Percentiles rank a stretch among this genome's conserved stretches.
phyloP scores from a whole-genome alignment of 768 basidiomycete species.

The Agaricus subrufescens region DNA sequence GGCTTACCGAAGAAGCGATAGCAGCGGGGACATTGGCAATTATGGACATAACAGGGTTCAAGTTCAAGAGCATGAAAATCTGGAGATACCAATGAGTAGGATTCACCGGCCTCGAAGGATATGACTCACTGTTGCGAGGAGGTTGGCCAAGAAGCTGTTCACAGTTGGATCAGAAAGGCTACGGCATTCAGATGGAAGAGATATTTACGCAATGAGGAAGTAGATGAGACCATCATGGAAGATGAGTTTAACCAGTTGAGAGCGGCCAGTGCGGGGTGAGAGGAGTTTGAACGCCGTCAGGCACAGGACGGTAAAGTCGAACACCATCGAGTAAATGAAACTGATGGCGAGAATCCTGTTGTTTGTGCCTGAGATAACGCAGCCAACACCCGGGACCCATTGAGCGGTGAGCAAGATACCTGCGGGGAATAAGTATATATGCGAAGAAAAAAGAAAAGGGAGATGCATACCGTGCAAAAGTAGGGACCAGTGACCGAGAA shows the following conservation, averaged over 20 bases:
- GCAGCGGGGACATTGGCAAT: slow-evolving; percentile 72
- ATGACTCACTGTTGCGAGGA: slow-evolving; percentile 55
- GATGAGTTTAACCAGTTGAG: slow-evolving; percentile 57
- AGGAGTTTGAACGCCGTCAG: slow-evolving; percentile 61
- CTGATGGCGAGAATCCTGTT: slow-evolving; percentile 56
- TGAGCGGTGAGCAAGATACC: slow-evolving; percentile 56
- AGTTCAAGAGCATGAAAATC: slow-evolving; percentile 61
- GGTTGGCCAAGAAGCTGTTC: slow-evolving; percentile 59
- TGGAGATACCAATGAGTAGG: slow-evolving; percentile 12
- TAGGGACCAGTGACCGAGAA: slow-evolving; percentile 69
- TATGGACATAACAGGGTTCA: slow-evolving; percentile 71
- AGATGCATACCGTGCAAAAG: slow-evolving; percentile 52
- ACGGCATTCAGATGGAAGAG: background rate
- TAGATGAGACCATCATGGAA: slow-evolving; percentile 72
- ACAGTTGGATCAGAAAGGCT: background rate
- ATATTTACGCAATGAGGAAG: slow-evolving; percentile 62
- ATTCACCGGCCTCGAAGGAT: background rate
- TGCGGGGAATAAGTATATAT: slow-evolving; percentile 15
- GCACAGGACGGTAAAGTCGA: slow-evolving; percentile 59
- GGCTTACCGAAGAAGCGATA: slow-evolving; percentile 56
- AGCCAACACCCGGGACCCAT: slow-evolving; percentile 47
- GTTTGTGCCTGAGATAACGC: slow-evolving; percentile 55
- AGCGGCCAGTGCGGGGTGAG: slow-evolving; percentile 37
- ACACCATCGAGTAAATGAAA: slow-evolving; percentile 73
- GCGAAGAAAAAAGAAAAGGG: background rate